phyloP scores from a whole-genome alignment of 1,284 basidiomycete species.

The Meripilus lineatus region DNA sequence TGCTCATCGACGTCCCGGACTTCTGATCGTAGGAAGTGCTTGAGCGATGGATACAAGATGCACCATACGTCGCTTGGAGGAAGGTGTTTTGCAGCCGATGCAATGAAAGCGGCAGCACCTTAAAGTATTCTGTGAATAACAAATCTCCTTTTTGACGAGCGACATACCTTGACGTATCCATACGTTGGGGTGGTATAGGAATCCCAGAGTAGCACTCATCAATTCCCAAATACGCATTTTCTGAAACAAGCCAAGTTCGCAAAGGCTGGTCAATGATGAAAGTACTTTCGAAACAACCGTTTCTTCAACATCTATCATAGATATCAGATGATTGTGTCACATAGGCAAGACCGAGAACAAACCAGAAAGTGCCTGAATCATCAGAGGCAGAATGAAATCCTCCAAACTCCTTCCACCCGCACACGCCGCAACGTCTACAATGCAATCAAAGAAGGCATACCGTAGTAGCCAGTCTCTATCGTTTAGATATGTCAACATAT shows the following conservation, averaged over 20 bases:
- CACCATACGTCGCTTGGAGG: constrained; percentile 92
- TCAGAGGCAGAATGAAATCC: constrained; percentile 88
- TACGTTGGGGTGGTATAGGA: constrained; percentile 93
- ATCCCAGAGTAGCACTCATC: constrained; percentile 81
- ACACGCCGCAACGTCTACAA: constrained; percentile 91
- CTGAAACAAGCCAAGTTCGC: constrained; percentile 82
- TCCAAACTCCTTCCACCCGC: constrained; percentile 84
- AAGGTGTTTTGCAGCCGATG: constrained; percentile 76
- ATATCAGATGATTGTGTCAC: too few species aligned
- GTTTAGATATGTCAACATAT: constrained; percentile 99
- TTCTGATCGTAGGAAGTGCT: constrained; percentile 84
- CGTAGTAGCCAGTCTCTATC: constrained; percentile 92
- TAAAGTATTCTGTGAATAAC: constrained; percentile 4
- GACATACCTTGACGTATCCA: constrained; percentile 88
- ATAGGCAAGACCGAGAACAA: constrained; percentile 18
- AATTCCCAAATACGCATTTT: constrained; percentile 95
- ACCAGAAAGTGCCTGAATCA: constrained; percentile 92
- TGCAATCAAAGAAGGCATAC: constrained; percentile 91
- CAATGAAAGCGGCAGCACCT: constrained; percentile 87
- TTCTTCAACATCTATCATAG: constrained; percentile 82
- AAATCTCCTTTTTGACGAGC: constrained; percentile 2
- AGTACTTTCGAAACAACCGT: constrained; percentile 88
- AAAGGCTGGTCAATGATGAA: constrained; percentile 78
- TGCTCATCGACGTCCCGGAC: constrained; percentile 74
- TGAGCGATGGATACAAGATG: constrained; percentile 87